Evolutionary conservation across 169 alveolate species (phyloP).

Genomic region (Cryptosporidium viatorum): DNA sequence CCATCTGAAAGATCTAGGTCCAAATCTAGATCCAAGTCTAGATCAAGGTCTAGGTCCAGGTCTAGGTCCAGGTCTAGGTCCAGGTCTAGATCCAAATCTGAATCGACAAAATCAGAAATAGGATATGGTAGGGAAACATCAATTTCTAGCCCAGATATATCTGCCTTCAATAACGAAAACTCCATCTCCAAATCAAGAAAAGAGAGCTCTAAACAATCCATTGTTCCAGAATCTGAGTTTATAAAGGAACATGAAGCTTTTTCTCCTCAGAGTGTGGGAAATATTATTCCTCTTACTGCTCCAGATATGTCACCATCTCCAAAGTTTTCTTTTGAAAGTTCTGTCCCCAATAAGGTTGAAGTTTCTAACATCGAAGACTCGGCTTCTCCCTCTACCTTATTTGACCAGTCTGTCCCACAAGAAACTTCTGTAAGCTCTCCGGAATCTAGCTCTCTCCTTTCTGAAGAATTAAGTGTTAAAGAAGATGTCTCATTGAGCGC

Average conservation of each 20-base stretch:
- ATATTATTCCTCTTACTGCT: background rate
- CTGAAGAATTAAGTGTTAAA: background rate
- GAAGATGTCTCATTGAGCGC: background rate
- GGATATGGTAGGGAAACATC: background rate
- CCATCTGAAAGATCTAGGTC: background rate
- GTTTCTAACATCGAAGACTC: background rate
- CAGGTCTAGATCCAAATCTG: background rate
- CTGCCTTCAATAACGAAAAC: background rate
- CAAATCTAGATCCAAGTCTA: background rate
- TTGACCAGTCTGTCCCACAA: background rate
- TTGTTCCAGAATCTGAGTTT: background rate
- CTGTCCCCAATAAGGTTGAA: background rate
- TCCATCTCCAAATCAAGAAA: slow-evolving; percentile 2
- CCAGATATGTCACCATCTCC: slow-evolving; percentile 1
- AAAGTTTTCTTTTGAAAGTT: background rate
- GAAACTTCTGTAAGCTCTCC: slow-evolving; percentile 16
- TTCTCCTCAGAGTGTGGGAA: background rate
- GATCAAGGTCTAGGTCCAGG: background rate
- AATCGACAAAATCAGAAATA: background rate
- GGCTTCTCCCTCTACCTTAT: background rate
- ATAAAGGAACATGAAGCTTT: background rate
- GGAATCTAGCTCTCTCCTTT: slow-evolving; percentile 25
- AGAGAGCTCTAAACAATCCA: background rate
- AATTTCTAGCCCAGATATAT: background rate
- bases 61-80: background rate